Percentiles rank a stretch among this genome's conserved stretches.
Evolutionary conservation across 2,329 filamentous ascomycete species (phyloP).

Genomic region (Pleurostoma richardsiae): DNA sequence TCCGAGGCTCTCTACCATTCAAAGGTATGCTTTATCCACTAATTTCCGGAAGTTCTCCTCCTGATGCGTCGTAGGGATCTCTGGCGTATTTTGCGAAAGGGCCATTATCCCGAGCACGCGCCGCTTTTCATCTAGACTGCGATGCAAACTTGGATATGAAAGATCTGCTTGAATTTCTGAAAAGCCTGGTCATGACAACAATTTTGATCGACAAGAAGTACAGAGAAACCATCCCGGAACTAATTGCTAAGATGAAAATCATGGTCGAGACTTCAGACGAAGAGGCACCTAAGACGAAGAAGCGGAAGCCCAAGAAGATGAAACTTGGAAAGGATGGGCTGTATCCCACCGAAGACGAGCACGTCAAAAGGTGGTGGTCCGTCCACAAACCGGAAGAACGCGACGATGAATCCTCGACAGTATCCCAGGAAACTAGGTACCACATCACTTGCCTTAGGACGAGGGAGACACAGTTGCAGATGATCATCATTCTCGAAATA

Average conservation of each 20-base stretch:
- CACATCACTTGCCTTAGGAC: constrained; percentile 63
- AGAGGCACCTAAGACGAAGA: constrained; percentile 33
- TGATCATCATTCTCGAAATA: constrained; percentile 75
- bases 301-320: constrained; percentile 56
- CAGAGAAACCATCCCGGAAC: constrained; percentile 60
- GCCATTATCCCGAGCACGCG: constrained; percentile 68
- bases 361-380: constrained; percentile 68
- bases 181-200: constrained; percentile 60
- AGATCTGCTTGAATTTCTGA: constrained; percentile 65
- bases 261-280: constrained; percentile 52
- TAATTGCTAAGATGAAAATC: constrained; percentile 53
- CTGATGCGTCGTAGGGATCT: constrained; percentile 49
- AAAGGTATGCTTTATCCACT: constrained; percentile 36
- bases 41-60: background rate
- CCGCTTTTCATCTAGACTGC: constrained; percentile 60
- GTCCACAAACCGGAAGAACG: constrained; percentile 42
- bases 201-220: constrained; percentile 75
- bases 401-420: constrained; percentile 40
- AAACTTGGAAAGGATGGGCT: constrained; percentile 65
- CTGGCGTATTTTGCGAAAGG: constrained; percentile 82
- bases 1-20: constrained; percentile 58
- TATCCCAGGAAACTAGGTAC: constrained; percentile 51
- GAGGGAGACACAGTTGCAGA: constrained; percentile 74
- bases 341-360: constrained; percentile 60
- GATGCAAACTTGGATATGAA: constrained; percentile 55